Evolutionary conservation across 2,329 filamentous ascomycete genomes (phyloP).

Genomic region (Calonectria pseudoreteaudii): DNA sequence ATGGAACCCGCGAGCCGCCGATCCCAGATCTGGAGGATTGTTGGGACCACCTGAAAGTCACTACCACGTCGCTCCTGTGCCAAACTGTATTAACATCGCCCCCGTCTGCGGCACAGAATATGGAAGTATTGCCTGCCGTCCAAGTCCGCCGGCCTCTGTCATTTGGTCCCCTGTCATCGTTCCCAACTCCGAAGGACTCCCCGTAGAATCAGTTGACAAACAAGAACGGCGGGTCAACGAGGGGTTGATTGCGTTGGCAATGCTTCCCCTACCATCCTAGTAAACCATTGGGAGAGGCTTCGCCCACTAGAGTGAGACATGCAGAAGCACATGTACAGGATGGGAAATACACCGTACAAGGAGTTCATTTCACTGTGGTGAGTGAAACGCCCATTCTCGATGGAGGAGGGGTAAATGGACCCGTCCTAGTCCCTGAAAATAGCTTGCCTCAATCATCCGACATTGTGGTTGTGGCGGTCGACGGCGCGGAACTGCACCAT

Average conservation of each 20-base stretch:
- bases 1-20: conserved; percentile 19
- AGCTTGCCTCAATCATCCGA: conserved; percentile 32
- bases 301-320: conserved; percentile 29
- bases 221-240: neutral
- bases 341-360: conserved; percentile 14
- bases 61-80: neutral
- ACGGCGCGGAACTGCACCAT: conserved; percentile 30
- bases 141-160: neutral
- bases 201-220: conserved; percentile 9
- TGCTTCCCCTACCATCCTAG: conserved; percentile 12
- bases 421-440: conserved; percentile 24
- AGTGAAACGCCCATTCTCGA: neutral
- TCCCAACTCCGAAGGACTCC: conserved; percentile 4
- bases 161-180: neutral
- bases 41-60: conserved; percentile 14
- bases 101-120: conserved; percentile 5
- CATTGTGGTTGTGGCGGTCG: conserved; percentile 32
- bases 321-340: conserved; percentile 17
- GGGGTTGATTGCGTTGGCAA: conserved; percentile 2
- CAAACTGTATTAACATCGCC: neutral
- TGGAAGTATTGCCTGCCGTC: conserved; percentile 2
- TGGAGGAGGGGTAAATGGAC: conserved; percentile 12
- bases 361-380: neutral
- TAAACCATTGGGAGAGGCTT: conserved; percentile 8
- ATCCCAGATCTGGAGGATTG: conserved; percentile 30